Base-by-base conservation (phyloP, 495 filamentous ascomycete genomes). In the Penicillium salamii region DNA sequence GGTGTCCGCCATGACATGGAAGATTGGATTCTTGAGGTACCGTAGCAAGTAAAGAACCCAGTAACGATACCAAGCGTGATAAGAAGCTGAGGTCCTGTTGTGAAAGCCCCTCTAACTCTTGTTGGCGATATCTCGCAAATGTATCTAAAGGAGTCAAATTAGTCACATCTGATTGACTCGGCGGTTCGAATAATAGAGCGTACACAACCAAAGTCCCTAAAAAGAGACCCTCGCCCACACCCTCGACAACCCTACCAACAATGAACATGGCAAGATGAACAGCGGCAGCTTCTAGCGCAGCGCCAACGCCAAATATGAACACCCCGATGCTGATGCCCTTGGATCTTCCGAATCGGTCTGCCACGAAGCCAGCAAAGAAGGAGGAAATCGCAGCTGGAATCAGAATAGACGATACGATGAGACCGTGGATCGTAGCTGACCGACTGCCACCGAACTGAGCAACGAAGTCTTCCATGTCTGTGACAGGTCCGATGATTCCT, bases 41-140 rank as follows among this genome's bases (percentile, higher is more conserved):
- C 83, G 49, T 85, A 85, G 52, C 79, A 83, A 8, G 69, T 76
- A 51, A 86, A 85, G 52, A 77, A 86, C 0, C 83, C 82, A 0
- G 67, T 35, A 9, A 71, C 68, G 2, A 83, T 56, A 2, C 79
- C 81, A 4, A 75, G 29, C 1, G 74, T 75, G 14, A 77, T 77
- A 31, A 81, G 50, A 14, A 83, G 53, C 49, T 85, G 81, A 13
- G 77, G 76, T 3, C 75, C 63, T 0, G 78, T 75, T 1, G 77
- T 75, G 12, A 86, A 53, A 5, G 71, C 63, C 0, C 81, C 83
- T 34, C 82, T 55, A 6, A 63, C 61, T 5, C 59, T 66, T 0
- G 74, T 64, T 0, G 82, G 82, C 3, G 81, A 77, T 34, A 85
- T 81, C 58, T 86, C 83, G 46, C 78, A 78, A 14, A 82, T 80